Evolutionary conservation across 140 eudicot species (phyloP).

Genomic region (Eryngium alpinum): DNA sequence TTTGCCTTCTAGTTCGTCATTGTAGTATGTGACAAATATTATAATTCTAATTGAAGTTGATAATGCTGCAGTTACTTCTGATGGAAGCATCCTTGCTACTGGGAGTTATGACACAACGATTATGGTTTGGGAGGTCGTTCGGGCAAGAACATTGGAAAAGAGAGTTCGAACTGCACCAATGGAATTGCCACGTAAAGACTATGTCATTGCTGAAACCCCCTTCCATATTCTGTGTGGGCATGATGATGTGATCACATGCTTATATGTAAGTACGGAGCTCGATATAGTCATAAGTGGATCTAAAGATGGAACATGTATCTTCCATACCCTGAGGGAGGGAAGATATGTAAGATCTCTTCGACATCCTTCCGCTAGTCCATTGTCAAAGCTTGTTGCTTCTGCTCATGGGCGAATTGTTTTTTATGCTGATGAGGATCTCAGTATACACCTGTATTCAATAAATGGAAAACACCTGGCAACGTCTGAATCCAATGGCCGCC

Average conservation of each 20-base stretch:
- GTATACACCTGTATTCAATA: slow-evolving; percentile 72
- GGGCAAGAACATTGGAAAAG: slow-evolving; percentile 51
- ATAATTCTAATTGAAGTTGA: slow-evolving; percentile 12
- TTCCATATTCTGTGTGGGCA: slow-evolving; percentile 96
- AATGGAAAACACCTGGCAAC: slow-evolving; percentile 77
- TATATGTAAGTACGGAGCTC: slow-evolving; percentile 75
- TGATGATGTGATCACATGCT: slow-evolving; percentile 86
- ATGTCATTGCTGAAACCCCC: slow-evolving; percentile 69
- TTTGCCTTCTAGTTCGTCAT: neutral
- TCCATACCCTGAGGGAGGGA: slow-evolving; percentile 80
- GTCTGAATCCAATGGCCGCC: slow-evolving; percentile 82
- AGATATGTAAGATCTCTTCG: slow-evolving; percentile 77
- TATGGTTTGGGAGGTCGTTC: slow-evolving; percentile 91
- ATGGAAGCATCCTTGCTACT: slow-evolving; percentile 89
- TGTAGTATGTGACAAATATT: neutral
- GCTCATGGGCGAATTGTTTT: slow-evolving; percentile 69
- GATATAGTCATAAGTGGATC: slow-evolving; percentile 96
- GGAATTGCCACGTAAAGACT: slow-evolving; percentile 62
- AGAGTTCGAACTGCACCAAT: slow-evolving; percentile 43
- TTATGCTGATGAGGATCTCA: slow-evolving; percentile 85
- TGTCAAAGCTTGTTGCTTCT: slow-evolving; percentile 78
- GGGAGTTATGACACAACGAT: slow-evolving; percentile 98
- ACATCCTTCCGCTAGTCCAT: slow-evolving; percentile 73
- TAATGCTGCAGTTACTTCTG: slow-evolving; percentile 69
- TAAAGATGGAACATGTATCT: slow-evolving; percentile 88